These are phyloP conservation scores for Alternaria conjuncta DNA, from an alignment of 2,329 filamentous ascomycete species.

Conservation along the genomic window DNA sequence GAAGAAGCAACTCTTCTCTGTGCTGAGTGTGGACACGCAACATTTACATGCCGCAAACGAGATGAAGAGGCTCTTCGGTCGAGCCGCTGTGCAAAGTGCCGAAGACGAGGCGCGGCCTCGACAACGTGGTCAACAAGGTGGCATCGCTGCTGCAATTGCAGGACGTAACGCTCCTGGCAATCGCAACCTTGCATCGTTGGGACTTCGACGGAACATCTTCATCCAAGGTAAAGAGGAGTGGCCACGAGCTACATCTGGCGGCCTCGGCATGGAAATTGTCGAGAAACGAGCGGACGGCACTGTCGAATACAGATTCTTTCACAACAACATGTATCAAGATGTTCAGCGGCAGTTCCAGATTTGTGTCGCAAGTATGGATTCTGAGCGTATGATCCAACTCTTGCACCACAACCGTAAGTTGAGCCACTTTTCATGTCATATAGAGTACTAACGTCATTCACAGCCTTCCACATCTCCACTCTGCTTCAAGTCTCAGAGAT, in stretches of 20 bases:
- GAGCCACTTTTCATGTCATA: background rate
- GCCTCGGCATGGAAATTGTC: conserved; percentile 79
- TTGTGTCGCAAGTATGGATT: conserved; percentile 83
- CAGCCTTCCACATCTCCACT: conserved; percentile 88
- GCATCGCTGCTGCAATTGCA: conserved; percentile 64
- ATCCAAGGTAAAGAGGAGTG: conserved; percentile 87
- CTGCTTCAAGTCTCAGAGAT: conserved; percentile 94
- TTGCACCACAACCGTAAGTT: conserved; percentile 68
- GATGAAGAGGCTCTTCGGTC: conserved; percentile 79
- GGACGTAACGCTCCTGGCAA: conserved; percentile 62
- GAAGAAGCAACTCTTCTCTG: conserved; percentile 57
- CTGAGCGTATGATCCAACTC: conserved; percentile 79
- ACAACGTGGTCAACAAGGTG: conserved; percentile 62
- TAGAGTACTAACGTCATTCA: conserved; percentile 22
- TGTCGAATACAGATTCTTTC: conserved; percentile 77
- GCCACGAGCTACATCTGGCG: conserved; percentile 79
- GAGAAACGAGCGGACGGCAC: conserved; percentile 63
- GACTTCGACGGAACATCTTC: conserved; percentile 79
- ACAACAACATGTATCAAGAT: conserved; percentile 75
- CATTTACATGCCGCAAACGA: conserved; percentile 88
- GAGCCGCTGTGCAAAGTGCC: conserved; percentile 64
- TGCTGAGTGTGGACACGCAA: conserved; percentile 70
- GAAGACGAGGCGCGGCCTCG: conserved; percentile 59
- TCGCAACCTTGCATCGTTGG: conserved; percentile 72
- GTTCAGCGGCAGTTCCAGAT: conserved; percentile 78